phyloP scores from a whole-genome alignment of 2,329 filamentous ascomycete species.

The Aspergillus neoniger region DNA sequence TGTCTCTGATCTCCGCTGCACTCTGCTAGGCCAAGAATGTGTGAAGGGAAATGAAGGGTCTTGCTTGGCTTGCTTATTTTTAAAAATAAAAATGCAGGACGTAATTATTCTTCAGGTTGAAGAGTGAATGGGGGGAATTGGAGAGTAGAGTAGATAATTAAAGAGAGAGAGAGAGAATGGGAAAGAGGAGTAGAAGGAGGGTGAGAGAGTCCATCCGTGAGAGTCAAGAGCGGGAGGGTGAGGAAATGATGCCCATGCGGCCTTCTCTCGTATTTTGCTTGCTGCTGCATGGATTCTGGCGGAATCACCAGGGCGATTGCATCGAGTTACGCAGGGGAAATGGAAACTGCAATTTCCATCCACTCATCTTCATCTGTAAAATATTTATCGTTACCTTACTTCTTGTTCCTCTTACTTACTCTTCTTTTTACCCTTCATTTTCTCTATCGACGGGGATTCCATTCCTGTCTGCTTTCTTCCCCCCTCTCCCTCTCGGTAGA shows the following conservation, averaged over 20 bases:
- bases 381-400: not conserved
- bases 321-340: slow-evolving; percentile 8
- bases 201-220: too few relatives aligned
- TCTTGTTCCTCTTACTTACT: not conserved
- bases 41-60: not conserved
- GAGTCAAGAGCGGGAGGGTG: not conserved
- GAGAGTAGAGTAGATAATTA: too few relatives aligned
- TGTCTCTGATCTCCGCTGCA: not conserved
- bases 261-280: slow-evolving; percentile 3
- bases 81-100: too few relatives aligned
- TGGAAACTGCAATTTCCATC: not conserved
- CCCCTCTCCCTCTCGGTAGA: not conserved
- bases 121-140: too few relatives aligned
- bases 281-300: slow-evolving; percentile 3
- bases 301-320: not conserved
- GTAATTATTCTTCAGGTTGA: too few relatives aligned
- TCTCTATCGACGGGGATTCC: not conserved
- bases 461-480: not conserved
- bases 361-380: not conserved
- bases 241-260: slow-evolving; percentile 1
- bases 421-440: not conserved
- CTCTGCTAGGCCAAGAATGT: not conserved
- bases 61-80: too few relatives aligned
- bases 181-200: too few relatives aligned
- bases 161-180: too few relatives aligned